Conservation (phyloP, 257 asterid genomes). For the Solanum phureja region DNA sequence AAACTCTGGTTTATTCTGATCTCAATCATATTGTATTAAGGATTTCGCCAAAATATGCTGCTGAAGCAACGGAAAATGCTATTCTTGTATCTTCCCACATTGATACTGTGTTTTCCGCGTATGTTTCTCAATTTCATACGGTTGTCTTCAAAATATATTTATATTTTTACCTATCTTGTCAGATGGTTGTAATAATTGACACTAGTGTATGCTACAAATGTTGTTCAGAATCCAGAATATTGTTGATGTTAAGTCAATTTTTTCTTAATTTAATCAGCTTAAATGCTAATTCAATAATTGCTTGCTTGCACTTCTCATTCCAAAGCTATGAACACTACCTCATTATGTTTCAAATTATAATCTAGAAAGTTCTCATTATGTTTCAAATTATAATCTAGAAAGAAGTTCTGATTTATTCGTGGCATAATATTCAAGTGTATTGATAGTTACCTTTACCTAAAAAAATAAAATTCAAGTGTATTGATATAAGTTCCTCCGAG, state of each 20-base stretch:
- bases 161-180: not conserved
- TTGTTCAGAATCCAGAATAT: not conserved
- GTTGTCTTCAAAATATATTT: not conserved
- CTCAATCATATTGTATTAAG: constrained; percentile 69
- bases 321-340: not conserved
- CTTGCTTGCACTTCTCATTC: not conserved
- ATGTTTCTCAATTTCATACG: not conserved
- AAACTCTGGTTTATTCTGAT: constrained; percentile 86
- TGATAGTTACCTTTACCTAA: not conserved
- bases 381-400: not conserved
- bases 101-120: constrained; percentile 87
- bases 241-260: not conserved
- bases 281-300: not conserved
- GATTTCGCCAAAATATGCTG: constrained; percentile 68
- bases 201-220: not conserved
- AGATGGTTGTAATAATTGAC: not conserved
- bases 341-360: not conserved
- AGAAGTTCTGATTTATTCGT: not conserved
- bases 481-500: not conserved
- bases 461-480: not conserved
- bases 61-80: constrained; percentile 76
- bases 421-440: not conserved
- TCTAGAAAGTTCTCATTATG: not conserved
- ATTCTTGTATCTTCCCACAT: constrained; percentile 94
- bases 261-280: not conserved